Evolutionary conservation across 164 flowering plant genomes (phyloP).

Genomic region (Stephania cephalantha): DNA sequence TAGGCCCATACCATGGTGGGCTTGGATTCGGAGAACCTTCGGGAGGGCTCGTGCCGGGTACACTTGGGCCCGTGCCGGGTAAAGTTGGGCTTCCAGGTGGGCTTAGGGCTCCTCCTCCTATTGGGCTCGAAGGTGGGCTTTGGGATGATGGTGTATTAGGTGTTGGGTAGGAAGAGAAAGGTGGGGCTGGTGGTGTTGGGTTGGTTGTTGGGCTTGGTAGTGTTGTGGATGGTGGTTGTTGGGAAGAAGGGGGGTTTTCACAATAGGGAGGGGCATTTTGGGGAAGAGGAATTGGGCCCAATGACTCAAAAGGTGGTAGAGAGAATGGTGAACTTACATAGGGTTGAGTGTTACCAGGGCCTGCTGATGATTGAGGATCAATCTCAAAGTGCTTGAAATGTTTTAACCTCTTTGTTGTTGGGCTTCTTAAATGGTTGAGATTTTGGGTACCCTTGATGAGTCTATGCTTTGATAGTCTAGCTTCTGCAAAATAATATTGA

Average conservation of each 20-base stretch:
- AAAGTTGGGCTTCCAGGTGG: constrained; percentile 31
- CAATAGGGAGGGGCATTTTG: constrained; percentile 53
- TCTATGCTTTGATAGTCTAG: constrained; percentile 27
- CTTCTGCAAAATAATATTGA: constrained; percentile 28
- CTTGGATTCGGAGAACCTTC: neutral
- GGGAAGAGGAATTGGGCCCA: constrained; percentile 40
- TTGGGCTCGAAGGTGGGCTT: constrained; percentile 46
- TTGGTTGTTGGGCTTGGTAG: constrained; percentile 24
- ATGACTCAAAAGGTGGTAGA: constrained; percentile 53
- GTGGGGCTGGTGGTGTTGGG: constrained; percentile 34
- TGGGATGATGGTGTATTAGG: constrained; percentile 29
- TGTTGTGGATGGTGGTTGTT: constrained; percentile 35
- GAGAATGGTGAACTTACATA: constrained; percentile 53
- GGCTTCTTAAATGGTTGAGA: constrained; percentile 4
- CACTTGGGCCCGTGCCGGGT: constrained; percentile 17
- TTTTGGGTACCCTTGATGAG: constrained; percentile 6
- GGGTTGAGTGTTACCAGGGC: constrained; percentile 29
- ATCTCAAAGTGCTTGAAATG: constrained; percentile 25
- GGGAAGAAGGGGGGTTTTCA: constrained; percentile 44
- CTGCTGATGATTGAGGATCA: constrained; percentile 10
- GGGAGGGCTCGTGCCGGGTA: constrained; percentile 3
- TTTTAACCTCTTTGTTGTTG: constrained; percentile 22
- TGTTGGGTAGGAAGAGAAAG: constrained; percentile 18
- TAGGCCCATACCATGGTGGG: constrained; percentile 4
- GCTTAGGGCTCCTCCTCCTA: neutral